These are phyloP conservation scores for Solanum boliviense DNA, from an alignment of 257 asterid species.

Conservation along the genomic window DNA sequence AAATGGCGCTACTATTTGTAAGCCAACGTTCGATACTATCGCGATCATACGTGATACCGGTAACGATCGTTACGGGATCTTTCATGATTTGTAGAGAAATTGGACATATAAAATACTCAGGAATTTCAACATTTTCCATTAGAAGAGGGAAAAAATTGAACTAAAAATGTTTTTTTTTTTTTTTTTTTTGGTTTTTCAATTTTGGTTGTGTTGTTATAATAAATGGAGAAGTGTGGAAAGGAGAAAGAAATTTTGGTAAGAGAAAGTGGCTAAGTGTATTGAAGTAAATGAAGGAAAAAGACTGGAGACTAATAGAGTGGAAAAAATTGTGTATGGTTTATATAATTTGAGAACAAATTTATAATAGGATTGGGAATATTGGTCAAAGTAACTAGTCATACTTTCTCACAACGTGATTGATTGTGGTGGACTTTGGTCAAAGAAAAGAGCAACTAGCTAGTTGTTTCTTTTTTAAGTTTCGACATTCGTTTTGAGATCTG, in stretches of 20 bases:
- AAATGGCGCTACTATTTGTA: slow-evolving; percentile 9
- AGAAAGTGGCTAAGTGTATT: slow-evolving; percentile 6
- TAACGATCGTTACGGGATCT: slow-evolving; percentile 45
- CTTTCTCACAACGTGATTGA: not conserved
- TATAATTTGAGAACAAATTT: not conserved
- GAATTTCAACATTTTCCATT: slow-evolving; percentile 37
- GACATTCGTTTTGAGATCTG: not conserved
- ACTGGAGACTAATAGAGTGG: not conserved
- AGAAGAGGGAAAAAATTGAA: not conserved
- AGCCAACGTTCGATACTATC: slow-evolving; percentile 53
- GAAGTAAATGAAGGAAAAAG: not conserved
- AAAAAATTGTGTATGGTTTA: not conserved
- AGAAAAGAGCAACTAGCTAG: not conserved
- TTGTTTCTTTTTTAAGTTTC: not conserved
- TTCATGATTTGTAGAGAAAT: slow-evolving; percentile 58
- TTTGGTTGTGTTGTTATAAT: not conserved
- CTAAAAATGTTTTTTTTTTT: not conserved
- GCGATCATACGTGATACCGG: slow-evolving; percentile 68
- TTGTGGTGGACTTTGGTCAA: not conserved
- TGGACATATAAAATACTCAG: slow-evolving; percentile 52
- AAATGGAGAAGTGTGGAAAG: not conserved
- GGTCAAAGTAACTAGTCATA: slow-evolving; percentile 2
- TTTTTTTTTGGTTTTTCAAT: not conserved
- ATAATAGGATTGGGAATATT: not conserved
- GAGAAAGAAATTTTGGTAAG: not conserved